Base-by-base conservation (phyloP, 495 filamentous ascomycete genomes). In the Pyronema omphalodes region DNA sequence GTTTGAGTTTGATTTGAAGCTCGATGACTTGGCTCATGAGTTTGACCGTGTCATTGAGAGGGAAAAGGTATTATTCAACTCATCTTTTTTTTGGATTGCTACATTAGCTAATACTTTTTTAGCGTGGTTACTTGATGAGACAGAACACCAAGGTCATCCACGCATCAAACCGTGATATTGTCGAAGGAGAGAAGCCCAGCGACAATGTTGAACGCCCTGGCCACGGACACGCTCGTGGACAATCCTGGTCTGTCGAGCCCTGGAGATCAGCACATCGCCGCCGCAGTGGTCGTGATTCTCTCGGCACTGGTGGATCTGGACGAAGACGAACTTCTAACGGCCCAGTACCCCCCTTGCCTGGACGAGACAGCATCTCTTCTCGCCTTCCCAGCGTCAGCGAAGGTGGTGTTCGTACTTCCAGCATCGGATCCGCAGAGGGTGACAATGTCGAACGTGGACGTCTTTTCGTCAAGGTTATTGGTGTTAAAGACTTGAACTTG, bases 101-200 rank as follows among this genome's bases (percentile, higher is more conserved):
- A 57, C 57, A 23, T 58, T 4, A 34, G 48, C 84, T 88, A 80
- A 88, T 71, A 72, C 80, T 29, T 29, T 29, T 2, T 29, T 82
- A 98, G 91, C 86, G 91, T 72, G 91, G 91, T 17, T 98, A 98
- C 61, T 75, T 98, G 34, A 96, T 95, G 91, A 79, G 91, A 59
- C 91, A 98, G 58, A 98, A 96, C 67, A 96, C 91, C 14, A 95
- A 94, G 64, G 77, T 98, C 43, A 85, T 98, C 51, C 83, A 94
- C 54, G 91, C 93, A 0, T 80, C 75, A 55, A 94, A 80, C 65
- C 79, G 72, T 57, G 57, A 67, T 23, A 66, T 71, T 0, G 78
- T 82, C 53, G 71, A 72, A 58, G 73, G 74, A 14, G 69, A 71
- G 0, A 69, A 74, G 43, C 83, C 37, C 23, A 5, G 23, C 23